Percentiles rank a stretch among this genome's conserved stretches.
phyloP scores from a whole-genome alignment of 257 asterid species.

The Jaltomata sinuosa region DNA sequence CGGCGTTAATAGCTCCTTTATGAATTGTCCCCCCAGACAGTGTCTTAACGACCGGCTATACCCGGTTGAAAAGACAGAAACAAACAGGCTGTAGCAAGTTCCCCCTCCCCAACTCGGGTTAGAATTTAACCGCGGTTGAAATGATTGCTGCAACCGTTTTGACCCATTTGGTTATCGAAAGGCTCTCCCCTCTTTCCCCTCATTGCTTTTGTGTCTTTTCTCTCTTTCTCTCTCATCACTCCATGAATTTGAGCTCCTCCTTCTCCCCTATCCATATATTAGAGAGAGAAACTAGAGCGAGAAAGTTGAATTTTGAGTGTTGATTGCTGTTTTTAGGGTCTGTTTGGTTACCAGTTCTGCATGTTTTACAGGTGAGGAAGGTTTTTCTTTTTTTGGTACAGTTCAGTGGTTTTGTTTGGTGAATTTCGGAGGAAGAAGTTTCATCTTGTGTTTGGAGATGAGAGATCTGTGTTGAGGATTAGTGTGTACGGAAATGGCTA shows the following conservation, averaged over 20 bases:
- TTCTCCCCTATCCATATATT: background rate
- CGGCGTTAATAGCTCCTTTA: conserved; percentile 23
- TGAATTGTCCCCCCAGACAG: conserved; percentile 28
- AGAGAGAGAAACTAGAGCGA: conserved; percentile 3
- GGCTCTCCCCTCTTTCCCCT: conserved; percentile 1
- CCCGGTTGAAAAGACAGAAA: conserved; percentile 30
- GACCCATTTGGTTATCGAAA: conserved; percentile 18
- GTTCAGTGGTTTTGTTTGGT: background rate
- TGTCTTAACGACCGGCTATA: conserved; percentile 25
- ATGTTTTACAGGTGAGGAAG: background rate
- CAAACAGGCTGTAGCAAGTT: conserved; percentile 9
- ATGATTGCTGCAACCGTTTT: conserved; percentile 5
- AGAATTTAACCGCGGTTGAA: conserved; percentile 20
- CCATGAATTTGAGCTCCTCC: conserved; percentile 10
- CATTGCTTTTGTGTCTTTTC: background rate
- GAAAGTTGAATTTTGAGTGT: conserved; percentile 1
- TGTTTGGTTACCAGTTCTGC: background rate
- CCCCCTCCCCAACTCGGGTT: background rate
- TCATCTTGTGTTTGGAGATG: conserved; percentile 23
- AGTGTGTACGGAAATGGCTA: conserved; percentile 27
- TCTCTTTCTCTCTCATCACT: conserved; percentile 5
- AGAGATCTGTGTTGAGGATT: conserved; percentile 49
- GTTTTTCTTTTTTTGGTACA: too few species aligned
- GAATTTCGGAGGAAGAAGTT: conserved; percentile 1
- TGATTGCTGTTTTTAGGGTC: too few species aligned